Conservation (phyloP, 225 moss, liverwort and hornwort genomes). For the Straminergon stramineum region DNA sequence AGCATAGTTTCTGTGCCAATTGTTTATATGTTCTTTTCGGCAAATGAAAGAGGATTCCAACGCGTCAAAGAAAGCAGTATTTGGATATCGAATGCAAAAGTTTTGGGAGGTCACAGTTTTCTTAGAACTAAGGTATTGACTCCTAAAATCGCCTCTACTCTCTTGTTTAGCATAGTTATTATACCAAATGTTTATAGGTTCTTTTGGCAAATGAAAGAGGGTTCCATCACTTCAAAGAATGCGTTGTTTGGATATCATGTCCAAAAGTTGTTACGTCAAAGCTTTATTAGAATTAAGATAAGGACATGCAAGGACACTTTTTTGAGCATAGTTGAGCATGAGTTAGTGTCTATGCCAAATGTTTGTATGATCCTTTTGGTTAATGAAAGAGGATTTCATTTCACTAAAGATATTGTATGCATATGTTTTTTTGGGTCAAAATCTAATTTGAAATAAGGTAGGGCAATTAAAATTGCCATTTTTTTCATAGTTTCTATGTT, state of each 20-base stretch:
- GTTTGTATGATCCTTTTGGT: neutral
- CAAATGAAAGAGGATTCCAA: neutral
- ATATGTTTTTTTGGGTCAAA: neutral
- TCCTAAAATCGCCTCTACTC: too few species aligned
- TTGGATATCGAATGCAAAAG: neutral
- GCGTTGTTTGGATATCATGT: neutral
- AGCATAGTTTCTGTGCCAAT: neutral
- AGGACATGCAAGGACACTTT: neutral
- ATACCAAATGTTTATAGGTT: too few species aligned
- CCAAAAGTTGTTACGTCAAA: neutral
- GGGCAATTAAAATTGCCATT: neutral
- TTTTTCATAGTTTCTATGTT: neutral
- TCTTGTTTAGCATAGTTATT: neutral
- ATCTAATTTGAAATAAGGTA: neutral
- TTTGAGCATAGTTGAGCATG: neutral
- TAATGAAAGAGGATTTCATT: neutral
- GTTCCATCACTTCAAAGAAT: neutral
- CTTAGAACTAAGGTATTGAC: neutral
- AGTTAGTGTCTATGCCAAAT: neutral
- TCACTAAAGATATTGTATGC: neutral
- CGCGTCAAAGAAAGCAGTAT: neutral
- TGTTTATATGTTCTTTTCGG: neutral
- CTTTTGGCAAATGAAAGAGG: neutral
- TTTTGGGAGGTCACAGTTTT: neutral
- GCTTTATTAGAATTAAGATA: too few species aligned